Conservation (phyloP, 1,139 yeast species). For the Diutina siamensis region DNA sequence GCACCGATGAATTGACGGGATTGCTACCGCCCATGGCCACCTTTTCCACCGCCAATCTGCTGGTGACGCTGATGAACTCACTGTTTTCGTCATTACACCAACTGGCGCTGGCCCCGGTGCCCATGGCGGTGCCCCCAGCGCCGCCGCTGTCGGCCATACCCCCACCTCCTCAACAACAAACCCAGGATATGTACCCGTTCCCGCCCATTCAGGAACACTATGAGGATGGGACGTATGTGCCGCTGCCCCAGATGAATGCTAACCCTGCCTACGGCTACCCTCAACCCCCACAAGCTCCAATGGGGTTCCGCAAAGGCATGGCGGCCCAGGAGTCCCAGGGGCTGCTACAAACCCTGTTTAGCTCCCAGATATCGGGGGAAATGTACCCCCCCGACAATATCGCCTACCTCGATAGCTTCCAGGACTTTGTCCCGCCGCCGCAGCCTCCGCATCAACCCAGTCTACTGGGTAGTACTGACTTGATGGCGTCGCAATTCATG, state of each 20-base stretch:
- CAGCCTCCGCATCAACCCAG: background rate
- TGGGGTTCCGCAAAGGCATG: background rate
- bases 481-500: background rate
- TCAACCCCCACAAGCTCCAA: background rate
- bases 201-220: constrained; percentile 5
- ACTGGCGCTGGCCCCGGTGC: background rate
- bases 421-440: background rate
- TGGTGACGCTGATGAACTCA: constrained; percentile 4
- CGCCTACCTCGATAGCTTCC: background rate
- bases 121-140: background rate
- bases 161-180: background rate
- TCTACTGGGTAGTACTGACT: background rate
- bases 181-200: background rate
- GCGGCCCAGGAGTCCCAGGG: background rate
- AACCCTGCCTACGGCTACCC: background rate
- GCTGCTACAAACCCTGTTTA: constrained; percentile 4
- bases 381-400: background rate
- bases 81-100: background rate
- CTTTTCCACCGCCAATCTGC: constrained; percentile 5
- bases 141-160: background rate
- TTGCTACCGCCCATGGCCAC: constrained; percentile 5
- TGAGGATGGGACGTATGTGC: background rate
- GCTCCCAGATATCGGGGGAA: background rate
- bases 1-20: constrained; percentile 3
- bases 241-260: background rate